Conservation (phyloP, 805 yeast species). For the Wickerhamomyces tratensis region DNA sequence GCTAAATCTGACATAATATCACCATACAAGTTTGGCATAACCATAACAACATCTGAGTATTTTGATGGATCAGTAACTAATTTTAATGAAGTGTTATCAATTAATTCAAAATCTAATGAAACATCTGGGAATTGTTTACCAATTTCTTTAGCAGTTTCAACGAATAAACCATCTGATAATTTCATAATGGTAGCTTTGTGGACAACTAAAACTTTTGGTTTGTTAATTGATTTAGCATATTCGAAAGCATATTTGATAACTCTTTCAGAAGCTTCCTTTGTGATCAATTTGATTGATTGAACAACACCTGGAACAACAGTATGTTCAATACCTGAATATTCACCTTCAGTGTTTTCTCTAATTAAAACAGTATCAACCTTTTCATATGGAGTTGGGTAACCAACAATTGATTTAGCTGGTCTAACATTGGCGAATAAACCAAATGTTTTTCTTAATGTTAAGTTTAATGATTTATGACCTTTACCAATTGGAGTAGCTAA, state of each 20-base stretch:
- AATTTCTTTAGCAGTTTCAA: conserved; percentile 81
- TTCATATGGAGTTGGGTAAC: conserved; percentile 75
- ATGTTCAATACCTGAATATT: conserved; percentile 98
- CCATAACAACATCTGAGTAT: conserved; percentile 81
- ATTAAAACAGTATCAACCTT: conserved; percentile 91
- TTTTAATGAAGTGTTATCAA: conserved; percentile 91
- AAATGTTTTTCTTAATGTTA: conserved; percentile 96
- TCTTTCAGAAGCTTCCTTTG: conserved; percentile 92
- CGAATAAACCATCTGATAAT: conserved; percentile 95
- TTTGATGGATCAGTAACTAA: conserved; percentile 80
- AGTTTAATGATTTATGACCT: conserved; percentile 96
- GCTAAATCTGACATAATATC: conserved; percentile 97
- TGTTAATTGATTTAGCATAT: conserved; percentile 82
- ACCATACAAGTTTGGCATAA: conserved; percentile 99
- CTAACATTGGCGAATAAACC: conserved; percentile 94
- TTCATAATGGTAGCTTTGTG: conserved; percentile 99
- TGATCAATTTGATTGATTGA: conserved; percentile 94
- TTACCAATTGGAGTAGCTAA: conserved; percentile 98
- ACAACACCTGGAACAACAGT: conserved; percentile 97
- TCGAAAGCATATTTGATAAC: conserved; percentile 96
- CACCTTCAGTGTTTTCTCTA: conserved; percentile 99
- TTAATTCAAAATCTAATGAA: conserved; percentile 72
- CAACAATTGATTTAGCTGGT: conserved; percentile 90
- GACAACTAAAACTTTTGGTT: conserved; percentile 85
- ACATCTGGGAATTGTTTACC: conserved; percentile 90